Percentiles rank a stretch among this genome's conserved stretches.
Evolutionary conservation across 2,329 filamentous ascomycete genomes (phyloP).

Genomic region (Epicoccum nigrum): DNA sequence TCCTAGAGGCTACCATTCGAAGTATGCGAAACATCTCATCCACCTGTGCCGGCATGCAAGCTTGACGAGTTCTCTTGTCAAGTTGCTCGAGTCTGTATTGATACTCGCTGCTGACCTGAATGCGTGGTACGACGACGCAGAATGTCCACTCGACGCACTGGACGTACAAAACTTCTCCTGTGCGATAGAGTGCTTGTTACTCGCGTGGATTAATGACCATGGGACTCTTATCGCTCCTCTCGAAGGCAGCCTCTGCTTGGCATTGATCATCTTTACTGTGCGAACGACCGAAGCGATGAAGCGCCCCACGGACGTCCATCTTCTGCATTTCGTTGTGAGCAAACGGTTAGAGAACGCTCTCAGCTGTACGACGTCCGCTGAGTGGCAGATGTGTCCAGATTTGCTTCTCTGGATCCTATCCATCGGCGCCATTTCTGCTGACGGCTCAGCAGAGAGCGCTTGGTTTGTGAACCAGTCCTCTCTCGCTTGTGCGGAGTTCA

Average conservation of each 20-base stretch:
- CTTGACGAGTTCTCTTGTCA: conserved; percentile 36
- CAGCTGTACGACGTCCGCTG: conserved; percentile 37
- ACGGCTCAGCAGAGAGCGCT: conserved; percentile 36
- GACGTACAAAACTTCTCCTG: conserved; percentile 47
- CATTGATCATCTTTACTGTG: conserved; percentile 46
- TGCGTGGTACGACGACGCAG: conserved; percentile 39
- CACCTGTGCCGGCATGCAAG: conserved; percentile 38
- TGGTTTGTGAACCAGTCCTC: conserved; percentile 46
- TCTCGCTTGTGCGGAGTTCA: conserved; percentile 41
- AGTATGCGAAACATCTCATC: conserved; percentile 38
- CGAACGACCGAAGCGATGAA: conserved; percentile 44
- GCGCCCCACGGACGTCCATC: conserved; percentile 29
- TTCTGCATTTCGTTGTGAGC: conserved; percentile 41
- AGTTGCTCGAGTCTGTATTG: conserved; percentile 37
- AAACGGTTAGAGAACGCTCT: conserved; percentile 44
- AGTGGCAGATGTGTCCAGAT: conserved; percentile 43
- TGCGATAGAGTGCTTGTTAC: conserved; percentile 39
- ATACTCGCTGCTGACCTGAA: conserved; percentile 46
- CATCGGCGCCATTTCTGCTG: conserved; percentile 44
- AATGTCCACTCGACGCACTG: conserved; percentile 41
- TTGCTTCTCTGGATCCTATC: conserved; percentile 47
- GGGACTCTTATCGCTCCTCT: conserved; percentile 35
- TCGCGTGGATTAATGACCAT: conserved; percentile 41
- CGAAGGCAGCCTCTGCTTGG: conserved; percentile 45
- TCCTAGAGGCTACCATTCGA: conserved; percentile 37